phyloP scores from a whole-genome alignment of 441 rosid genomes.

The Iberis amara region DNA sequence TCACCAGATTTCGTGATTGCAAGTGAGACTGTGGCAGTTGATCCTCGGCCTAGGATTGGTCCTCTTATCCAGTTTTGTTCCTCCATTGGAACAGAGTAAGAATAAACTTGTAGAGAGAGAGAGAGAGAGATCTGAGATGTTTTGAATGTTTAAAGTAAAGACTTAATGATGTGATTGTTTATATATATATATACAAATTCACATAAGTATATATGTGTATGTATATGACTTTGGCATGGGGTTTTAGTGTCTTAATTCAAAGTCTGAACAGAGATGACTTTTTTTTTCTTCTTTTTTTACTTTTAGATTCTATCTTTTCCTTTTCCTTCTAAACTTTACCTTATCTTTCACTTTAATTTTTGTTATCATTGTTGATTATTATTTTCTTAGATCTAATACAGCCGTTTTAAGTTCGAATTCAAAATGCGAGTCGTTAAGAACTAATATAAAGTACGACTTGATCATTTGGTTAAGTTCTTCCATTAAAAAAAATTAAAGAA shows the following conservation, averaged over 20 bases:
- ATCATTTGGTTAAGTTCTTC: conserved; percentile 20
- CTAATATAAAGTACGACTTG: conserved; percentile 8
- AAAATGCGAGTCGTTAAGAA: conserved; percentile 23
- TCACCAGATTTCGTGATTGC: conserved; percentile 53
- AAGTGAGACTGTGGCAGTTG: conserved; percentile 75
- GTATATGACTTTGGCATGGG: conserved; percentile 32
- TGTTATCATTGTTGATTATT: conserved; percentile 14
- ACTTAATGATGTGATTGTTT: conserved; percentile 26
- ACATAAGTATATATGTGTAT: conserved; percentile 14
- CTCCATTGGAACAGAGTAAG: conserved; percentile 40
- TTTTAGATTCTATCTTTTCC: too few relatives aligned
- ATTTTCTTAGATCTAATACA: conserved; percentile 29
- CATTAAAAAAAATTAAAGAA: conserved; percentile 1
- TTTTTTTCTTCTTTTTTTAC: conserved; percentile 11
- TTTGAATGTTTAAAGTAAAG: conserved; percentile 22
- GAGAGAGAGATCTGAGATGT: conserved; percentile 14
- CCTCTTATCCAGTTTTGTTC: conserved; percentile 66
- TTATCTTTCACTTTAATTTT: conserved; percentile 30
- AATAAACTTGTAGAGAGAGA: background rate
- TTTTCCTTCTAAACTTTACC: conserved; percentile 36
- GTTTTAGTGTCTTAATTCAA: conserved; percentile 33
- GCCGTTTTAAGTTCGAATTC: conserved; percentile 33
- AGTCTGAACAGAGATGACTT: conserved; percentile 29
- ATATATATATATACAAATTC: conserved; percentile 20
- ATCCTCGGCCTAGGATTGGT: conserved; percentile 70